These are phyloP conservation scores for Aspergillus fischeri DNA, from an alignment of 2,329 filamentous ascomycete genomes.

Conservation along the genomic window DNA sequence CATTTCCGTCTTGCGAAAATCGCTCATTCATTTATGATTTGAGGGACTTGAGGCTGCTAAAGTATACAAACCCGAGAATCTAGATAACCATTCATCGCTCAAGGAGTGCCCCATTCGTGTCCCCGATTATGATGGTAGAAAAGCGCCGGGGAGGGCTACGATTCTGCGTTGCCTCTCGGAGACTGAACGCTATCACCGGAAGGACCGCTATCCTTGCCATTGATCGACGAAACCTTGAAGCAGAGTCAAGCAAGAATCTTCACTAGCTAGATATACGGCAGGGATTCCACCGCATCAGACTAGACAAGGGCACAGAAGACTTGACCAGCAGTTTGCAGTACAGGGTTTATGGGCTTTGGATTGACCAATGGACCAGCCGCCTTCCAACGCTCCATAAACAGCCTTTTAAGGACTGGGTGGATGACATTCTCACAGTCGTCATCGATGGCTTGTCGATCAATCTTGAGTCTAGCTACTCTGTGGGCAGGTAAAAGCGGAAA, in stretches of 20 bases:
- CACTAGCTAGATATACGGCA: slow-evolving; percentile 18
- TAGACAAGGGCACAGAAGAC: not conserved
- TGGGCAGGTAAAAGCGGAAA: no score
- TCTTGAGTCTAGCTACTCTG: no score
- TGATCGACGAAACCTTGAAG: slow-evolving; percentile 22
- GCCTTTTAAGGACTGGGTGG: not conserved
- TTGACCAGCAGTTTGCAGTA: not conserved
- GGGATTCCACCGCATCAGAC: not conserved
- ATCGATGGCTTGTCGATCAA: slow-evolving; percentile 7
- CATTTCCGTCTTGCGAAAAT: no score
- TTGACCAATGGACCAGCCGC: slow-evolving; percentile 4
- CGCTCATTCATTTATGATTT: no score
- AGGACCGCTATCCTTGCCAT: slow-evolving; percentile 23
- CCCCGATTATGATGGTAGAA: not conserved
- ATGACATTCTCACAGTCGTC: not conserved
- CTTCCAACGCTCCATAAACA: slow-evolving; percentile 1
- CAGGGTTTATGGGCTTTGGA: not conserved
- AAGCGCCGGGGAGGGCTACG: not conserved
- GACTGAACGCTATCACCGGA: slow-evolving; percentile 28
- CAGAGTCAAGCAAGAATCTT: slow-evolving; percentile 4
- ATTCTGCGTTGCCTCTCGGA: not conserved
- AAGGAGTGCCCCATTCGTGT: not conserved
- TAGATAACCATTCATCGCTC: not conserved
- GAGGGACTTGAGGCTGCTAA: not conserved
- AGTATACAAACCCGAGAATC: not conserved